Conservation (phyloP, 2,329 filamentous ascomycete species). For the Colletotrichum sp. region DNA sequence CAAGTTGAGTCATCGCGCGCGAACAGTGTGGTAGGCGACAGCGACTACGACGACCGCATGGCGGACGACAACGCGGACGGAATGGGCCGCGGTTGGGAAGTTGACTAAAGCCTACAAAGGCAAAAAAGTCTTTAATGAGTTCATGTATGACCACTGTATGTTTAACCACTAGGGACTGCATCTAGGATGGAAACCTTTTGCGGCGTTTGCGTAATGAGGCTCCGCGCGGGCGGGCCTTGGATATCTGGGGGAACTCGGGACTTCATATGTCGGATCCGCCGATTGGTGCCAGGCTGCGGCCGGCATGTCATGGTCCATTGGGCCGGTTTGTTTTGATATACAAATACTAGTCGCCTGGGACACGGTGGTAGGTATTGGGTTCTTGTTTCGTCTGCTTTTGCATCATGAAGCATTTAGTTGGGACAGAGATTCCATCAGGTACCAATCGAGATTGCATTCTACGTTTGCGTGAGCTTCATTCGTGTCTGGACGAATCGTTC, state of each 20-base stretch:
- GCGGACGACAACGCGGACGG: conserved; percentile 14
- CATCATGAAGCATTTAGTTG: conserved; percentile 4
- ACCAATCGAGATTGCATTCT: background rate
- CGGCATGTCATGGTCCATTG: background rate
- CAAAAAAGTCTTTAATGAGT: conserved; percentile 3
- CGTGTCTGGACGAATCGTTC: background rate
- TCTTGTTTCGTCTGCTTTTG: background rate
- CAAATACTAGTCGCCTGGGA: background rate
- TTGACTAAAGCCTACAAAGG: conserved; percentile 18
- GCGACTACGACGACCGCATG: conserved; percentile 19
- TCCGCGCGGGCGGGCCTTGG: background rate
- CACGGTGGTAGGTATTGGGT: background rate
- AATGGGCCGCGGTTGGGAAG: conserved; percentile 19
- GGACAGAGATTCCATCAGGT: background rate
- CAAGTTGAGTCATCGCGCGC: conserved; percentile 37
- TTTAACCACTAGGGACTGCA: conserved; percentile 1
- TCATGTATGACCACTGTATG: conserved; percentile 19
- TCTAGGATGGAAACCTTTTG: conserved; percentile 7
- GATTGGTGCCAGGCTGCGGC: background rate
- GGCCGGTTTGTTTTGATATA: background rate
- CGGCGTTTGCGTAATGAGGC: background rate
- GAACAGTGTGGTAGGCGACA: conserved; percentile 1
- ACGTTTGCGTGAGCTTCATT: background rate
- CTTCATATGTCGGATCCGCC: background rate
- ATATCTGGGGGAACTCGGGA: background rate